Base-by-base conservation (phyloP, 257 asterid genomes). In the Cruciata laevipes region DNA sequence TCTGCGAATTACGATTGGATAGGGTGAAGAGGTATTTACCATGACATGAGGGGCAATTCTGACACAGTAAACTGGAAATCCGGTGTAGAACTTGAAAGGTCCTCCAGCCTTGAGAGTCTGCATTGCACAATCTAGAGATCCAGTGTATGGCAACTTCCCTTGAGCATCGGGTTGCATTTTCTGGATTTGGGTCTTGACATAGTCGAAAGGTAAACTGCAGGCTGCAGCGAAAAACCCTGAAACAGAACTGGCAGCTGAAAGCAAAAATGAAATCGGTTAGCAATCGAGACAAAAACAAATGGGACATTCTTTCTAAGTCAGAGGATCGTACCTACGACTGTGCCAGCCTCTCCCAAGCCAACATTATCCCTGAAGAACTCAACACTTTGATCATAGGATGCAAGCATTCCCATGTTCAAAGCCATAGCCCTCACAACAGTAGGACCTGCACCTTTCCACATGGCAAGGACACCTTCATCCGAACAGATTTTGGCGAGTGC, bases 371-470 rank as follows among this genome's bases (percentile, higher is more conserved):
- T 85, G 72, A 69, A 88, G 75, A 88, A 84, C 83, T 93, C 99
- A 17, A 84, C 90, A 75, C 90, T 84, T 78, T 93, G 99, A 38
- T 93, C 99, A 72, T 93, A 93, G 37, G 97, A 93, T 62, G 99
- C 91, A 72, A 93, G 96, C 99, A 93, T 93, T 51, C 99, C 99
- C 99, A 90, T 93, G 81, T 93, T 93, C 55, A 93, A 87, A 21
- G 97, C 96, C 99, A 93, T 93, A 52, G 99, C 99, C 83, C 99
- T 86, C 33, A 93, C 99, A 38, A 93, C 99, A 24, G 99, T 90
- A 7, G 99, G 99, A 65, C 95, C 97, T 4, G 99, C 97, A 52
- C 99, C 99, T 83, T 93, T 93, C 99, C 99, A 93, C 23, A 90
- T 91, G 1, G 99, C 88, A 74, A 86, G 69, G 6, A 93, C 83